Conservation (phyloP, 1,139 yeast species). For the Debaryomycetaceae sp. region DNA sequence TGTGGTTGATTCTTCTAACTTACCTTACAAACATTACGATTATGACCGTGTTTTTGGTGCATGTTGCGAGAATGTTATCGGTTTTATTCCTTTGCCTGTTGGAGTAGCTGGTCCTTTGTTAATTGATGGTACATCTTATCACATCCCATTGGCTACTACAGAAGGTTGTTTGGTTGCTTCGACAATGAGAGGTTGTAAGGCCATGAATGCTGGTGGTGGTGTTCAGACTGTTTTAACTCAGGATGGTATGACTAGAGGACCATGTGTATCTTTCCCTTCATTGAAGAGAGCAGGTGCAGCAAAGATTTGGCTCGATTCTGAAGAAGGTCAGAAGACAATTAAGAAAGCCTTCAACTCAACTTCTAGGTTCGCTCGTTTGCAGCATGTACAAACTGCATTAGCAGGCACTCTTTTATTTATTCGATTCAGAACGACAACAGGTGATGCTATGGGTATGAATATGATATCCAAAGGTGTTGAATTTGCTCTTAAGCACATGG, state of each 20-base stretch:
- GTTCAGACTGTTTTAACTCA: constrained; percentile 85
- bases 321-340: constrained; percentile 79
- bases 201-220: constrained; percentile 97
- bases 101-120: constrained; percentile 97
- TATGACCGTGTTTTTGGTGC: constrained; percentile 97
- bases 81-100: constrained; percentile 92
- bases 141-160: constrained; percentile 98
- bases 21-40: constrained; percentile 83
- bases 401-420: constrained; percentile 92
- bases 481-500: constrained; percentile 77
- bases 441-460: constrained; percentile 99
- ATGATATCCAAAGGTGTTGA: constrained; percentile 99
- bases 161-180: constrained; percentile 99
- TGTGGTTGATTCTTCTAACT: constrained; percentile 61
- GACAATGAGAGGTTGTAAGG: constrained; percentile 98
- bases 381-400: constrained; percentile 84
- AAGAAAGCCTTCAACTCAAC: constrained; percentile 95
- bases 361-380: constrained; percentile 93
- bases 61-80: constrained; percentile 97
- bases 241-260: constrained; percentile 99
- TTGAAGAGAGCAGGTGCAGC: constrained; percentile 90
- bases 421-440: constrained; percentile 94
- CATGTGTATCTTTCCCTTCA: constrained; percentile 86
- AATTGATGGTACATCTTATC: constrained; percentile 82
- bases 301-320: constrained; percentile 93